These are phyloP conservation scores for Exidia glandulosa DNA, from an alignment of 768 basidiomycete genomes.

Conservation along the genomic window DNA sequence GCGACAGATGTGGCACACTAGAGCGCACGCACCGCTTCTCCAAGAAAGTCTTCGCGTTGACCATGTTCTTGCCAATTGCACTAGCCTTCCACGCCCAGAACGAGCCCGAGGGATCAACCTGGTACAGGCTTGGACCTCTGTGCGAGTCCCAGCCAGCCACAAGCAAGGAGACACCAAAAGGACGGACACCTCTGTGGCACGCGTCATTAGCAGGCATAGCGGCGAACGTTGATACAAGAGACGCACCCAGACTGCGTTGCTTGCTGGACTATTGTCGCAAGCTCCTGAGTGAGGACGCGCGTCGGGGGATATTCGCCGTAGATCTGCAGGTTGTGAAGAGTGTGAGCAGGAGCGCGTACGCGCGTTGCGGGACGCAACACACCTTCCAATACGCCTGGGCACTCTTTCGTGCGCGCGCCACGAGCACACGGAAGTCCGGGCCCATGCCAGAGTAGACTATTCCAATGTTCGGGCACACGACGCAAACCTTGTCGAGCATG, in stretches of 20 bases:
- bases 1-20: constrained; percentile 11
- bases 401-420: constrained; percentile 90
- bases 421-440: constrained; percentile 91
- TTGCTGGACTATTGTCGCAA: constrained; percentile 97
- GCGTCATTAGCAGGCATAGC: constrained; percentile 10
- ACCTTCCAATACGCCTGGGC: constrained; percentile 97
- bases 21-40: constrained; percentile 75
- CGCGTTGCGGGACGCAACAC: not conserved
- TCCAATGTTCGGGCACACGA: constrained; percentile 97
- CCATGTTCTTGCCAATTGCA: constrained; percentile 99
- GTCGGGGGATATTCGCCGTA: constrained; percentile 98
- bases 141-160: constrained; percentile 94
- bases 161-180: constrained; percentile 95
- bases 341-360: not conserved
- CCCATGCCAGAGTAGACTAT: constrained; percentile 99
- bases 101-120: constrained; percentile 97
- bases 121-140: constrained; percentile 94
- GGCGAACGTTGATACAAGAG: constrained; percentile 9
- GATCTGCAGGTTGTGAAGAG: constrained; percentile 24
- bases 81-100: constrained; percentile 99
- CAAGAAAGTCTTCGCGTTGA: constrained; percentile 98
- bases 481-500: constrained; percentile 93
- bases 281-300: constrained; percentile 89
- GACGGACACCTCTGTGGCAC: constrained; percentile 78
- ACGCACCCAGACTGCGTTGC: constrained; percentile 96